phyloP scores from a whole-genome alignment of 805 yeast genomes.

The Metschnikowia matae region DNA sequence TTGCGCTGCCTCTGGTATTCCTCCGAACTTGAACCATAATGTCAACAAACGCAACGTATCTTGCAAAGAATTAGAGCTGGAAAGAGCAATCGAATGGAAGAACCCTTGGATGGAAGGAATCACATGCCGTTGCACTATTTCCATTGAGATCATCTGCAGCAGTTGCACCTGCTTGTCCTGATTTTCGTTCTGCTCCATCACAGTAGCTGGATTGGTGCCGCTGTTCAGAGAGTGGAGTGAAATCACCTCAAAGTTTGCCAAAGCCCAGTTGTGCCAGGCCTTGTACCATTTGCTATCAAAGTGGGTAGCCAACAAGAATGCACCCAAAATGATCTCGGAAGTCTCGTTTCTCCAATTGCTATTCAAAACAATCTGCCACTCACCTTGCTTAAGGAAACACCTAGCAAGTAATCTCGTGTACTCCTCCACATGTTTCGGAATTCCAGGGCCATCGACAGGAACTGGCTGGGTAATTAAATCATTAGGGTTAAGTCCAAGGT shows the following conservation, averaged over 20 bases:
- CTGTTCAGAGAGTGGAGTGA: conserved; percentile 47
- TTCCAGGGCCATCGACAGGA: conserved; percentile 69
- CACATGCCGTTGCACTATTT: conserved; percentile 77
- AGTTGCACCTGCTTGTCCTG: conserved; percentile 13
- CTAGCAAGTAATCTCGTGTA: conserved; percentile 85
- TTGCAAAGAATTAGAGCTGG: conserved; percentile 82
- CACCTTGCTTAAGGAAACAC: conserved; percentile 96
- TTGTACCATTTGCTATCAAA: conserved; percentile 93
- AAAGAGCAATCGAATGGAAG: conserved; percentile 88
- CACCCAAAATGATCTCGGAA: conserved; percentile 83
- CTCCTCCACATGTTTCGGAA: conserved; percentile 71
- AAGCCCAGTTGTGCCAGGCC: conserved; percentile 99
- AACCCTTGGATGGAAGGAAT: conserved; percentile 95
- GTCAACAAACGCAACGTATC: conserved; percentile 88
- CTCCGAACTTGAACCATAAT: conserved; percentile 95
- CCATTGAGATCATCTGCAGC: conserved; percentile 33
- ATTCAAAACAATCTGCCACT: conserved; percentile 88
- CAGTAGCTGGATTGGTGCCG: conserved; percentile 14
- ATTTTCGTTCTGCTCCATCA: conserved; percentile 27
- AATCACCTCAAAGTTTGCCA: conserved; percentile 94
- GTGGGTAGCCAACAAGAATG: conserved; percentile 90
- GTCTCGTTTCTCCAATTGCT: conserved; percentile 73
- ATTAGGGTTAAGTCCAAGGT: conserved; percentile 79
- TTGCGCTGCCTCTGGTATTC: conserved; percentile 82
- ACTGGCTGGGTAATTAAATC: conserved; percentile 83